These are phyloP conservation scores for Amniculicola lignicola DNA, from an alignment of 495 filamentous ascomycete genomes.

Conservation along the genomic window DNA sequence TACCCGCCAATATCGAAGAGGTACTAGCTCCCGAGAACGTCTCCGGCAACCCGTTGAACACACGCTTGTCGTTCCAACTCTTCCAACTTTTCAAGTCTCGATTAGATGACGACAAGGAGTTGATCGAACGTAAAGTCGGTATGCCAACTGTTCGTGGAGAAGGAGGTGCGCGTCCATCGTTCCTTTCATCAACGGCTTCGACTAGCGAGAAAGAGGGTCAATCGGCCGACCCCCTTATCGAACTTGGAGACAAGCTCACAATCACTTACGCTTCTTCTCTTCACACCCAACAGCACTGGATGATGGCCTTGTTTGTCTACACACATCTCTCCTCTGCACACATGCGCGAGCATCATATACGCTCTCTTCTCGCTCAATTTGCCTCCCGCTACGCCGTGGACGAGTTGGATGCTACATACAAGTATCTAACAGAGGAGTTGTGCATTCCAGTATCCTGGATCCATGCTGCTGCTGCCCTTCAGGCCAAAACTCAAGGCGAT, in stretches of 20 bases:
- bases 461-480: conserved; percentile 80
- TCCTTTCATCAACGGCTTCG: conserved; percentile 18
- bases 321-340: conserved; percentile 66
- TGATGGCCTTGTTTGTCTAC: conserved; percentile 68
- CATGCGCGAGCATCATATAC: conserved; percentile 63
- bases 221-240: conserved; percentile 38
- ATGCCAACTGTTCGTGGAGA: conserved; percentile 20
- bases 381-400: conserved; percentile 46
- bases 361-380: conserved; percentile 61
- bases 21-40: conserved; percentile 56
- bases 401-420: conserved; percentile 51
- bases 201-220: conserved; percentile 9
- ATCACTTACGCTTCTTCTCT: conserved; percentile 71
- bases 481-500: conserved; percentile 63
- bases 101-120: conserved; percentile 37
- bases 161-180: neutral
- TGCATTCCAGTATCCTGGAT: conserved; percentile 74
- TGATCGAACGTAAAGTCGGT: conserved; percentile 11
- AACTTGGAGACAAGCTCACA: conserved; percentile 59
- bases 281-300: conserved; percentile 63
- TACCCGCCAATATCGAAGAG: conserved; percentile 53
- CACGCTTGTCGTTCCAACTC: conserved; percentile 80
- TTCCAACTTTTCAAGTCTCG: conserved; percentile 49
- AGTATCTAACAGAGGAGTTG: conserved; percentile 56
- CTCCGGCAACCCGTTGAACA: conserved; percentile 64